phyloP scores from a whole-genome alignment of 768 basidiomycete genomes.

The Lactarius hatsudake region DNA sequence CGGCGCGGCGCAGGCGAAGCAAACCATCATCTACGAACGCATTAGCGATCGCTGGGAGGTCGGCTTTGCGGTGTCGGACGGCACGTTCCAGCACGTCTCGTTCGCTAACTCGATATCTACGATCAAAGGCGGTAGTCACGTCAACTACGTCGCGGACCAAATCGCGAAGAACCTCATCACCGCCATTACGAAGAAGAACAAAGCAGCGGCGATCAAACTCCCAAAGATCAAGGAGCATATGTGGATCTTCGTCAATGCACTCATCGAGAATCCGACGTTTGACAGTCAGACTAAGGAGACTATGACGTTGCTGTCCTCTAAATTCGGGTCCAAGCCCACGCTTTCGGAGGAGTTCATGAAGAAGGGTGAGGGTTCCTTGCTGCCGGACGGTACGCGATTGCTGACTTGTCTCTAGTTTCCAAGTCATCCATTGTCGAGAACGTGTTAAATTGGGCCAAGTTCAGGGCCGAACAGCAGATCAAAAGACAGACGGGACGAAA shows the following conservation, averaged over 20 bases:
- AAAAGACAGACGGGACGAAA: slow-evolving; percentile 95
- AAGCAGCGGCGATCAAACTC: slow-evolving; percentile 89
- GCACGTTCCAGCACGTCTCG: slow-evolving; percentile 89
- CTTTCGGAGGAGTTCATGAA: slow-evolving; percentile 94
- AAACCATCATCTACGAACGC: slow-evolving; percentile 77
- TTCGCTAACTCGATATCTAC: slow-evolving; percentile 98
- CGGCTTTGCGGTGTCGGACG: slow-evolving; percentile 92
- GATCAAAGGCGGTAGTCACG: slow-evolving; percentile 94
- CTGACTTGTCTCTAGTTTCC: slow-evolving; percentile 49
- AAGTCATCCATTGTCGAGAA: slow-evolving; percentile 91
- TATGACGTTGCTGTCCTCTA: slow-evolving; percentile 78
- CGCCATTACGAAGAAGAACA: slow-evolving; percentile 94
- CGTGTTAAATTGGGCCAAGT: slow-evolving; percentile 93
- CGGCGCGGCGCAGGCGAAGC: slow-evolving; percentile 76
- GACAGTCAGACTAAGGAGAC: slow-evolving; percentile 99
- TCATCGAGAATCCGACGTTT: slow-evolving; percentile 97
- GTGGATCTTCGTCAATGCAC: slow-evolving; percentile 95
- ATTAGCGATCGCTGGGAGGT: slow-evolving; percentile 88
- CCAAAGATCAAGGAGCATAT: slow-evolving; percentile 96
- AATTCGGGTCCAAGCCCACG: slow-evolving; percentile 86
- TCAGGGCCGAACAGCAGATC: slow-evolving; percentile 92
- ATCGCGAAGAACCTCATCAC: slow-evolving; percentile 81
- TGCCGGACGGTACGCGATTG: slow-evolving; percentile 2
- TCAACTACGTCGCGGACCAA: slow-evolving; percentile 80
- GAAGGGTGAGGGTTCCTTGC: slow-evolving; percentile 58